Conservation (phyloP, 495 filamentous ascomycete genomes). For the Penicillium salamii region DNA sequence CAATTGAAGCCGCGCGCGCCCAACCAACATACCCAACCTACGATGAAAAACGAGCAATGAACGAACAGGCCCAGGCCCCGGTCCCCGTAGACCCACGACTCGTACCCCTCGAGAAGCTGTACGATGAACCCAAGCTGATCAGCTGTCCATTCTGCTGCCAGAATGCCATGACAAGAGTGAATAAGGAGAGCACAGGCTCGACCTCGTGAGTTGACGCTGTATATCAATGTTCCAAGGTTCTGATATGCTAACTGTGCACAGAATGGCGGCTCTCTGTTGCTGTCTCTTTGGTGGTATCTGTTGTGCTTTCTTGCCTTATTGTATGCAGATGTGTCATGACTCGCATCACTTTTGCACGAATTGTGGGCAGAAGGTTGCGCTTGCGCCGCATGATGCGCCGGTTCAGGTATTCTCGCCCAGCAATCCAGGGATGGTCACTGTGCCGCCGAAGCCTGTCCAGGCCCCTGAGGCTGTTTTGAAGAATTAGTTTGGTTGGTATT, state of each 20-base stretch:
- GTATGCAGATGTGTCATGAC: conserved; percentile 19
- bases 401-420: conserved; percentile 5
- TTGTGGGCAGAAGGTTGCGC: conserved; percentile 7
- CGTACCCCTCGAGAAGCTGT: conserved; percentile 1
- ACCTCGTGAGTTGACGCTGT: conserved; percentile 8
- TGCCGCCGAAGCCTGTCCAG: conserved; percentile 3
- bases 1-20: background rate
- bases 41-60: background rate
- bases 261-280: conserved; percentile 13
- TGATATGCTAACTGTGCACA: conserved; percentile 3
- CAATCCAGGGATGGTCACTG: background rate
- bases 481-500: background rate
- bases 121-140: conserved; percentile 9
- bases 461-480: conserved; percentile 8
- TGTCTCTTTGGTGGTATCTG: conserved; percentile 18
- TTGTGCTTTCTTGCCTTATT: conserved; percentile 16
- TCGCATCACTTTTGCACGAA: conserved; percentile 16
- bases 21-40: background rate
- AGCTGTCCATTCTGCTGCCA: conserved; percentile 17
- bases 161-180: conserved; percentile 4
- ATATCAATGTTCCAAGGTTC: background rate
- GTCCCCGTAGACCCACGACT: background rate
- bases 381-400: conserved; percentile 7
- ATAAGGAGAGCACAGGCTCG: conserved; percentile 13
- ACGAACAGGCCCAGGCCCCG: background rate